Evolutionary conservation across 345 rosid genomes (phyloP).

Genomic region (Kandelia obovata): DNA sequence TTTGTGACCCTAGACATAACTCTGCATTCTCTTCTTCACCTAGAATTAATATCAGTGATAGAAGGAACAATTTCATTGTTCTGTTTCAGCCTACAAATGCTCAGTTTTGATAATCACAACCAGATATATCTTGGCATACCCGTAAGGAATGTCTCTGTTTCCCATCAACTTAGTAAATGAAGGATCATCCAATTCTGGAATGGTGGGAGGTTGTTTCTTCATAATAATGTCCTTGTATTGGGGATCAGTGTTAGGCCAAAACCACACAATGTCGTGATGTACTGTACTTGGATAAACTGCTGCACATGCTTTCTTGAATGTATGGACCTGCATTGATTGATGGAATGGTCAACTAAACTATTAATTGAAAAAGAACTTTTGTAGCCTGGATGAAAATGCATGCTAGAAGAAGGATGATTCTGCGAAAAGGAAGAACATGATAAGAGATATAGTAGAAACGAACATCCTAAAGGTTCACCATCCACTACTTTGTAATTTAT

Average conservation of each 20-base stretch:
- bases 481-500: too few relatives aligned
- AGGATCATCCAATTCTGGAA: conserved; percentile 76
- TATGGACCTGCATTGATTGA: conserved; percentile 48
- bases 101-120: not conserved
- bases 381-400: conserved; percentile 1
- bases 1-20: not conserved
- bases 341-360: not conserved
- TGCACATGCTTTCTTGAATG: conserved; percentile 73
- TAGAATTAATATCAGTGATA: not conserved
- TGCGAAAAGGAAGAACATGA: not conserved
- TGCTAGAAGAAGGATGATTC: not conserved
- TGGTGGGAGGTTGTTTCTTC: conserved; percentile 65
- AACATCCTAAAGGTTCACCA: not conserved
- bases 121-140: conserved; percentile 38
- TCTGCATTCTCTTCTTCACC: not conserved
- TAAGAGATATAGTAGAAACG: not conserved
- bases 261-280: conserved; percentile 81
- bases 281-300: conserved; percentile 67
- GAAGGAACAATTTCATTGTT: not conserved
- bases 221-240: conserved; percentile 54
- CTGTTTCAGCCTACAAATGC: not conserved
- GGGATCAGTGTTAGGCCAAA: conserved; percentile 88
- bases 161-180: conserved; percentile 55
- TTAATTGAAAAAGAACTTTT: not conserved
- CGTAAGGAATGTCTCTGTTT: conserved; percentile 77